Conservation (phyloP, 345 rosid species). For the Leavenworthia alabamica region DNA sequence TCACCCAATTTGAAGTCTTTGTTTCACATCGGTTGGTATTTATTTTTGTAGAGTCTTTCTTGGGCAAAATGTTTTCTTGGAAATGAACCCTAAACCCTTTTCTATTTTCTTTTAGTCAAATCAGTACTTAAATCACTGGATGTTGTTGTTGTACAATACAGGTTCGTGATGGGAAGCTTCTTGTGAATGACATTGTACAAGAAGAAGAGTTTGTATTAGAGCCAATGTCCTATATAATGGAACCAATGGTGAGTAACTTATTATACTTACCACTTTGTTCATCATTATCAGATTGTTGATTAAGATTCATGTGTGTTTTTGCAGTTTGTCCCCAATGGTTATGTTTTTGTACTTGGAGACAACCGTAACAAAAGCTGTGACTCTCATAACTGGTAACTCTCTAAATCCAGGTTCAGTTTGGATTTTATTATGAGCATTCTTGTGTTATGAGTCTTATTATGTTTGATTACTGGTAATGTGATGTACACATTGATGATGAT, state of each 20-base stretch:
- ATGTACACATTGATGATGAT: neutral
- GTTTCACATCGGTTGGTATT: constrained; percentile 17
- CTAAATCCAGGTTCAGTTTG: neutral
- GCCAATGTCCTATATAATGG: constrained; percentile 66
- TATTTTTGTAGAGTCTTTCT: constrained; percentile 4
- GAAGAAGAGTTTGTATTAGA: constrained; percentile 73
- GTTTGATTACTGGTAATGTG: too few species aligned
- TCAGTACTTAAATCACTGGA: too few species aligned
- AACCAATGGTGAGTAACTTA: constrained; percentile 46
- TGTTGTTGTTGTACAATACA: too few species aligned
- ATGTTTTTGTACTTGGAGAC: constrained; percentile 85
- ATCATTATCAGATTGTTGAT: neutral
- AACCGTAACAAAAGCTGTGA: constrained; percentile 87
- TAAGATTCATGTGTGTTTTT: constrained; percentile 8
- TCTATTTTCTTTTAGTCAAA: neutral
- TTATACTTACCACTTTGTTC: neutral
- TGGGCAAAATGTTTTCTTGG: constrained; percentile 5
- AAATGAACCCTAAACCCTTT: constrained; percentile 2
- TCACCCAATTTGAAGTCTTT: constrained; percentile 13
- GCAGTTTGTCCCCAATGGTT: constrained; percentile 78
- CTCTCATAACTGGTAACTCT: constrained; percentile 74
- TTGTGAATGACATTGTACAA: constrained; percentile 56
- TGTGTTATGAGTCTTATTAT: neutral
- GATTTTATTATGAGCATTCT: neutral
- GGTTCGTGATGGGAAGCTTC: constrained; percentile 68